Conservation (phyloP, 2,329 filamentous ascomycete genomes). For the Fusarium acutatum region DNA sequence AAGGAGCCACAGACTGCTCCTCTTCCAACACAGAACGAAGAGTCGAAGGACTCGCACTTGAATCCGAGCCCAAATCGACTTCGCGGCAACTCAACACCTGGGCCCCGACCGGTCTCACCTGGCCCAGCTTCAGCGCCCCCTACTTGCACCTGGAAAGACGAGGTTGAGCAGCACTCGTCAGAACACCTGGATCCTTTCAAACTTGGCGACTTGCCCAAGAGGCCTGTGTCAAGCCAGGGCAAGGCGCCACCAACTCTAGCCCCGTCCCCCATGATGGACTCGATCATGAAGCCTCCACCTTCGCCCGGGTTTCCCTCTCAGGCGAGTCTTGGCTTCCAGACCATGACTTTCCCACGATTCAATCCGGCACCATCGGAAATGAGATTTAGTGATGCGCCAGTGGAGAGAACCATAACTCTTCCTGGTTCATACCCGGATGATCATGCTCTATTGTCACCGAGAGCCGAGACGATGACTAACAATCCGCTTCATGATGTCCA, state of each 20-base stretch:
- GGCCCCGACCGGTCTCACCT: slow-evolving; percentile 60
- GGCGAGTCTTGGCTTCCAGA: slow-evolving; percentile 54
- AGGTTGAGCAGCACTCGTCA: slow-evolving; percentile 51
- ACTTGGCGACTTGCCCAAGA: slow-evolving; percentile 42
- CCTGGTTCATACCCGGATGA: slow-evolving; percentile 51
- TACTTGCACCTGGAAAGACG: slow-evolving; percentile 66
- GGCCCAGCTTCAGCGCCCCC: slow-evolving; percentile 75
- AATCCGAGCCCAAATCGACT: slow-evolving; percentile 54
- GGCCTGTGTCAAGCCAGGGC: slow-evolving; percentile 48
- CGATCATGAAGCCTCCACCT: slow-evolving; percentile 51
- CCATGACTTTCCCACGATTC: slow-evolving; percentile 44
- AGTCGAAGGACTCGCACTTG: slow-evolving; percentile 51
- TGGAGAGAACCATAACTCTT: slow-evolving; percentile 50
- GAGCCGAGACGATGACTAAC: slow-evolving; percentile 76
- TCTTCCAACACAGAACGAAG: slow-evolving; percentile 62
- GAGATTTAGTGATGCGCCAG: slow-evolving; percentile 29
- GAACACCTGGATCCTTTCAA: slow-evolving; percentile 32
- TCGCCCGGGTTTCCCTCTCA: slow-evolving; percentile 55
- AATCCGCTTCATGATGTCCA: slow-evolving; percentile 66
- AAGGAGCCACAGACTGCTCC: slow-evolving; percentile 70
- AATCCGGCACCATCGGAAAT: slow-evolving; percentile 17
- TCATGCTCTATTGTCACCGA: slow-evolving; percentile 73
- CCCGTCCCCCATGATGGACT: slow-evolving; percentile 28
- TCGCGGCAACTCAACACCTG: slow-evolving; percentile 63
- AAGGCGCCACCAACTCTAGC: slow-evolving; percentile 9